Base-by-base conservation (phyloP, 2,329 filamentous ascomycete species). In the Fusarium sp. region DNA sequence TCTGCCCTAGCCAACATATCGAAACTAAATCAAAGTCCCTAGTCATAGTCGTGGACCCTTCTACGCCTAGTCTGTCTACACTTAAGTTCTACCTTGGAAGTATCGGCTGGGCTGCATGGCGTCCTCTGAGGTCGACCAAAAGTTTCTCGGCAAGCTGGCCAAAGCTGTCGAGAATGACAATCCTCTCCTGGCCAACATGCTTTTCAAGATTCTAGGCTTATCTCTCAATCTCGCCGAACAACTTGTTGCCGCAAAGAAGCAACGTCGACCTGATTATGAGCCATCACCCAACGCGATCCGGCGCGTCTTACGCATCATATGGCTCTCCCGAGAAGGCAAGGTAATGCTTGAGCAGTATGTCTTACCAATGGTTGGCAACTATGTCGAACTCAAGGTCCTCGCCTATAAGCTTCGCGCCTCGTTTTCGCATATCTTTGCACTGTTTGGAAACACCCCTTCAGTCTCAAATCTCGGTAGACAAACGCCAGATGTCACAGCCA, bases 61-160 rank as follows among this genome's bases (percentile, higher is more conserved):
- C 50, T 59, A 57, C 49, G 50, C 63, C 72, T 68, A 67, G 56
- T 47, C 51, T 43, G 45, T 56, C 27, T 27, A 61, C 58, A 56
- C 50, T 60, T 57, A 37, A 41, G 57, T 35, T 58, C 19, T 62
- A 32, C 45, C 30, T 45, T 58, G 39, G 48, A 60, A 55, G 27
- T 63, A 27, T 49, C 47, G 44, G 27, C 56, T 65, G 67, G 56
- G 47, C 74, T 75, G 77, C 67, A 99, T 98, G 96, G 96, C 96
- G 82, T 96, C 94, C 77, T 96, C 94, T 64, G 93, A 97, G 81
- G 93, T 98, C 66, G 96, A 99, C 79, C 94, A 97, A 82, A 99
- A 98, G 82, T 97, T 96, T 81, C 86, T 99, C 75, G 94, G 93
- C 81, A 90, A 89, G 76, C 90, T 97, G 77, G 95, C 96, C 77